Evolutionary conservation across 805 yeast species (phyloP).

Genomic region (Pichia paraexigua): DNA sequence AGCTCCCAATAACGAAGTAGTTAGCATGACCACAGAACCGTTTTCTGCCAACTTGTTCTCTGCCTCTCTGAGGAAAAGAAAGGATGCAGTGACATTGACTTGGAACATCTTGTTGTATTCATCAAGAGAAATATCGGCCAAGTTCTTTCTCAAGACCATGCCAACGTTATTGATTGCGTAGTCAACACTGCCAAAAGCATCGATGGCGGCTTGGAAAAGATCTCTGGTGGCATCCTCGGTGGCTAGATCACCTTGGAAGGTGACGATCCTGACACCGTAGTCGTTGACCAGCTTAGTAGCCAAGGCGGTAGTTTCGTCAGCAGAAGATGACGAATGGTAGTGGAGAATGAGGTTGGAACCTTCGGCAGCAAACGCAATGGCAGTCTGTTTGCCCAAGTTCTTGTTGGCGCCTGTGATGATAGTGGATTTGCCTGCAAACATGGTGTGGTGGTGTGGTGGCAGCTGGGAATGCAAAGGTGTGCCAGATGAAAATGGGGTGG

Average conservation of each 20-base stretch:
- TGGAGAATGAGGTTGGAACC: slow-evolving; percentile 50
- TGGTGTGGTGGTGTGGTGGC: background rate
- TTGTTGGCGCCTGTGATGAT: slow-evolving; percentile 18
- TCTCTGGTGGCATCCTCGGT: slow-evolving; percentile 34
- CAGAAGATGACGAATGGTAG: slow-evolving; percentile 40
- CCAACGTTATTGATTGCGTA: slow-evolving; percentile 65
- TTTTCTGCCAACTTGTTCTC: slow-evolving; percentile 40
- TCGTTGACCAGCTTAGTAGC: slow-evolving; percentile 30
- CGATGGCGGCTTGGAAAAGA: slow-evolving; percentile 39
- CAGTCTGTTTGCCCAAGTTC: slow-evolving; percentile 16
- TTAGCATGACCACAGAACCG: slow-evolving; percentile 50
- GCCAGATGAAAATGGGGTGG: too few species aligned
- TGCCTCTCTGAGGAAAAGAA: slow-evolving; percentile 52
- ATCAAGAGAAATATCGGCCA: slow-evolving; percentile 41
- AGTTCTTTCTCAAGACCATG: slow-evolving; percentile 54
- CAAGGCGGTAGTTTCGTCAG: slow-evolving; percentile 29
- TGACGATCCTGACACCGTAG: slow-evolving; percentile 34
- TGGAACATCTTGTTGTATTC: slow-evolving; percentile 50
- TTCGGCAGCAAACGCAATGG: slow-evolving; percentile 44
- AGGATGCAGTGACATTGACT: slow-evolving; percentile 52
- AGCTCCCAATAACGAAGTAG: slow-evolving; percentile 61
- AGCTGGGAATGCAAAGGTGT: too few species aligned
- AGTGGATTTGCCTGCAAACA: slow-evolving; percentile 12
- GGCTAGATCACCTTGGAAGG: slow-evolving; percentile 36
- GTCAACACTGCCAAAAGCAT: slow-evolving; percentile 43